Conservation (phyloP, 176 grass and related monocot species). For the Ensete glaucum region DNA sequence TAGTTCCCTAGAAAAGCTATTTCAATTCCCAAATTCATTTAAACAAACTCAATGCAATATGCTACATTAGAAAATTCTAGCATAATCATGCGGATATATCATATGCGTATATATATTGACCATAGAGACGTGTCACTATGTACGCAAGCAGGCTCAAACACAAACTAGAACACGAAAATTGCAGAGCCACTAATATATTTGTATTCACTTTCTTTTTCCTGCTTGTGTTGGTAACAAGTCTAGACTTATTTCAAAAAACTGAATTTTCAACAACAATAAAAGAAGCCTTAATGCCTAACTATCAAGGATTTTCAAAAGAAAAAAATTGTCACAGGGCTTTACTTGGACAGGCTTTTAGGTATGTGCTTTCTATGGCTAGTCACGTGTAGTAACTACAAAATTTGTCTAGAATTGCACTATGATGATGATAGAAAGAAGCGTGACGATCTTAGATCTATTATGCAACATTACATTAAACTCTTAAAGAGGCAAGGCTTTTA, state of each 20-base stretch:
- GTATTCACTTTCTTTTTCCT: too few species aligned
- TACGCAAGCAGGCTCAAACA: neutral
- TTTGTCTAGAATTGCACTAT: too few species aligned
- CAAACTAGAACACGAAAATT: neutral
- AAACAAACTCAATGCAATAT: neutral
- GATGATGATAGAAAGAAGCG: too few species aligned
- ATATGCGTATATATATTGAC: neutral
- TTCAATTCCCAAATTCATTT: neutral
- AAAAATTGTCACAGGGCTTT: neutral
- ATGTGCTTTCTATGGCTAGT: neutral
- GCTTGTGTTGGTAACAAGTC: neutral
- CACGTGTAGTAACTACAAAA: too few species aligned
- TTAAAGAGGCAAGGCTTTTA: too few species aligned
- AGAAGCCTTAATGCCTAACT: neutral
- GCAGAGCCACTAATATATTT: neutral
- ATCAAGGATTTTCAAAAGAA: neutral
- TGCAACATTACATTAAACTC: too few species aligned
- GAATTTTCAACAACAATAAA: neutral
- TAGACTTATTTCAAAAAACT: neutral
- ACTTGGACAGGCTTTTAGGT: neutral
- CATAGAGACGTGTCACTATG: neutral
- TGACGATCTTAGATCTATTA: too few species aligned
- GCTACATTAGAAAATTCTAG: neutral
- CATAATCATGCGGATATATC: neutral
- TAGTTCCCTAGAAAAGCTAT: neutral